A percentile compares a stretch with the other conserved stretches of the same genome.
phyloP scores from a whole-genome alignment of 108 stramenopile genomes.

The Cyclotella choctawhatcheeana region DNA sequence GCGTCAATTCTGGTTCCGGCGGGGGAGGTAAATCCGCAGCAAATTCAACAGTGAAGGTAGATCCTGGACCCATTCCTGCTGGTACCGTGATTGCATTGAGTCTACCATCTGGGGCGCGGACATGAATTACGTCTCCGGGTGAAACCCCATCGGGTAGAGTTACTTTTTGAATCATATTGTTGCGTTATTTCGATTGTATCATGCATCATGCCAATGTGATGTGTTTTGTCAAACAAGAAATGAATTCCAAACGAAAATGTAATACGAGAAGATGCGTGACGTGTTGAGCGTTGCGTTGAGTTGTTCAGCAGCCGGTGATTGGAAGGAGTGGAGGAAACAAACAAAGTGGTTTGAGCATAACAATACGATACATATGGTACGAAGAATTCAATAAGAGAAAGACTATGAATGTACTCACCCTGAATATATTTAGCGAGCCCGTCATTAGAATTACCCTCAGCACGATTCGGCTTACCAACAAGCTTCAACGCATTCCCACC shows the following conservation, averaged over 20 bases:
- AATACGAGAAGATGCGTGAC: background rate
- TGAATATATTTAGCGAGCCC: conserved; percentile 61
- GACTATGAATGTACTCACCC: conserved; percentile 26
- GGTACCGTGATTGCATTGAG: conserved; percentile 82
- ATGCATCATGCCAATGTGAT: background rate
- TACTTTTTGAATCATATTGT: conserved; percentile 40
- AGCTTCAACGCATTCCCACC: conserved; percentile 86
- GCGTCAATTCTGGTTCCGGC: conserved; percentile 40
- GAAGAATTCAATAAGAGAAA: background rate
- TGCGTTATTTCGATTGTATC: background rate
- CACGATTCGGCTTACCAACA: conserved; percentile 61
- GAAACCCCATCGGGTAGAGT: conserved; percentile 77
- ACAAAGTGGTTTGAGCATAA: too few species aligned
- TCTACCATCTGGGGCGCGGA: conserved; percentile 79
- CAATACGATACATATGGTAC: too few species aligned
- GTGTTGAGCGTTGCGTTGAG: too few species aligned
- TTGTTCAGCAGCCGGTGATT: too few species aligned
- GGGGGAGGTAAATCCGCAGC: conserved; percentile 48
- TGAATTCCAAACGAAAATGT: too few species aligned
- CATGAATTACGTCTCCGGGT: conserved; percentile 80
- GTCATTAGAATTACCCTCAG: conserved; percentile 22
- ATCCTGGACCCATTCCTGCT: conserved; percentile 79
- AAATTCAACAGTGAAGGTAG: conserved; percentile 89
- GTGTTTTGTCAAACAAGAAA: too few species aligned
- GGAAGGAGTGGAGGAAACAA: too few species aligned